These are phyloP conservation scores for Entomortierella chlamydospora DNA, from an alignment of 192 early-diverging fungal genomes.

Conservation along the genomic window DNA sequence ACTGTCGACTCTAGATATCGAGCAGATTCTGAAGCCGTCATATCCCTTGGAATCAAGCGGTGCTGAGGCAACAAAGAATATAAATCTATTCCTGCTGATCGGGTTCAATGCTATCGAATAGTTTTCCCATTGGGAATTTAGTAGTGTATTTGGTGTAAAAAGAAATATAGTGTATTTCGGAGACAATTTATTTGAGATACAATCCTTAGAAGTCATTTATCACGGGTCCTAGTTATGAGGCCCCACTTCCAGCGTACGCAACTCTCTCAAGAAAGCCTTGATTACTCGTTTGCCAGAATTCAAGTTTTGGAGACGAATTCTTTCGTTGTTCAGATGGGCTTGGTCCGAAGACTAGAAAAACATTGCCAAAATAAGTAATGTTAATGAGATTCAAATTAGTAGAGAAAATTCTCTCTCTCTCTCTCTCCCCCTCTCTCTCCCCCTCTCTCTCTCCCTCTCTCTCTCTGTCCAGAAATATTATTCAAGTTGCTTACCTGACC, in stretches of 20 bases:
- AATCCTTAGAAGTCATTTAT: constrained; percentile 11
- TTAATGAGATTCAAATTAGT: not conserved
- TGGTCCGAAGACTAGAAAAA: constrained; percentile 74
- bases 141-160: no score
- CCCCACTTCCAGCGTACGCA: constrained; percentile 26
- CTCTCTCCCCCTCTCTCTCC: no score
- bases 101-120: constrained; percentile 53
- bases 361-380: not conserved
- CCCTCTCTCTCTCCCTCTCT: no score
- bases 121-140: constrained; percentile 65
- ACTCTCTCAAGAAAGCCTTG: constrained; percentile 57
- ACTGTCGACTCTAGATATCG: no score
- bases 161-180: no score
- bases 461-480: no score
- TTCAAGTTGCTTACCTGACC: constrained; percentile 61
- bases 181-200: no score
- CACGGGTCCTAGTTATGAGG: not conserved
- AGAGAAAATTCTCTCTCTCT: no score
- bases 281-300: constrained; percentile 74
- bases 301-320: constrained; percentile 77
- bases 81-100: constrained; percentile 25
- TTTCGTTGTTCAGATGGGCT: constrained; percentile 82
- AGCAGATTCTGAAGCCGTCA: constrained; percentile 64
- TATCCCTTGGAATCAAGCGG: constrained; percentile 67
- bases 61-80: constrained; percentile 62